Evolutionary conservation across 106 monocot genomes (phyloP).

Genomic region (Dioscorea alata): DNA sequence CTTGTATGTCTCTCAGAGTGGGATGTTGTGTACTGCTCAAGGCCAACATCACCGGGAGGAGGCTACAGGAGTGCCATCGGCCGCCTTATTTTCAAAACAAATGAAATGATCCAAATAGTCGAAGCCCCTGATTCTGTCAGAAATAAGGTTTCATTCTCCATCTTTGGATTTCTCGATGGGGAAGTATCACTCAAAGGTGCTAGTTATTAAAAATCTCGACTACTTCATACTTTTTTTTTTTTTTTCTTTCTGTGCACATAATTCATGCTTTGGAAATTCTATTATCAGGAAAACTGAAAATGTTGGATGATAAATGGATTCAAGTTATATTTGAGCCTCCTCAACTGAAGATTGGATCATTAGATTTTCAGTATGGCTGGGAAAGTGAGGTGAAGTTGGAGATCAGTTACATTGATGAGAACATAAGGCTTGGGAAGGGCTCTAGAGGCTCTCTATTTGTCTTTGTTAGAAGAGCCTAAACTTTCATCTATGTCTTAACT

Average conservation of each 20-base stretch:
- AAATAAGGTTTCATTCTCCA: constrained; percentile 75
- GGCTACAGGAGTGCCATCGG: constrained; percentile 77
- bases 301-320: constrained; percentile 84
- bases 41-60: constrained; percentile 95
- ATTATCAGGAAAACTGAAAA: constrained; percentile 67
- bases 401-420: constrained; percentile 91
- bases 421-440: constrained; percentile 83
- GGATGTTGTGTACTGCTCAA: constrained; percentile 90
- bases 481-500: not conserved
- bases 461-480: constrained; percentile 51
- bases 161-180: constrained; percentile 68
- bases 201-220: not conserved
- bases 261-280: too few relatives aligned
- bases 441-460: constrained; percentile 94
- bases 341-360: constrained; percentile 66
- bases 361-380: constrained; percentile 81
- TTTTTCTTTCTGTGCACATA: too few relatives aligned
- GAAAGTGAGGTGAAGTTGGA: constrained; percentile 89
- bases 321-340: constrained; percentile 90
- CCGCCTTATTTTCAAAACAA: constrained; percentile 81
- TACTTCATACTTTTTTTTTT: not conserved
- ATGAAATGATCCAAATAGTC: constrained; percentile 90
- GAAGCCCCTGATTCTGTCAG: constrained; percentile 73
- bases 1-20: constrained; percentile 43
- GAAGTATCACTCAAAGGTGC: constrained; percentile 87